Evolutionary conservation across 176 grass and related monocot genomes (phyloP), one percentile per base, ranked within the genome.

Genomic region (Triticum monococcum): DNA sequence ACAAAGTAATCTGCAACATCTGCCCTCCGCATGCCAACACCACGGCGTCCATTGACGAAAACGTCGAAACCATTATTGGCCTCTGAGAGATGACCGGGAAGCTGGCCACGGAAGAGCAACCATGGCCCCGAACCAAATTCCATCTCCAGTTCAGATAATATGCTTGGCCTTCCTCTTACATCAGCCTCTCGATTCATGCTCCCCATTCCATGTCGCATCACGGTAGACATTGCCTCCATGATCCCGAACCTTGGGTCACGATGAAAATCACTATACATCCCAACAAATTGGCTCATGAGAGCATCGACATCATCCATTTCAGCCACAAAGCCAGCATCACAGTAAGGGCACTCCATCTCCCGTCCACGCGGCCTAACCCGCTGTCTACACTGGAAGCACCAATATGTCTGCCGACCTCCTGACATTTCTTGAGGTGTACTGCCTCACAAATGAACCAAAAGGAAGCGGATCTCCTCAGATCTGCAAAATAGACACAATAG

Each of bases 321-420:
- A 62, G 85, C 79, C 36, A 95, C 92, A 63, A 98, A 98, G 18
- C 96, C 96, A 4, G 89, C 87, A 83, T 93, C 87, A 78, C 96
- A 98, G 81, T 93, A 80, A 16, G 96, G 96, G 10, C 96, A 98
- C 52, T 93, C 81, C 93, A 95, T 93, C 20, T 91, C 76, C 57
- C 56, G 87, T 50, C 89, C 86, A 31, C 73, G 86, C 24, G 93
- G 96, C 25, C 81, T 84, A 28, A 98, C 91, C 83, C 91, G 84
- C 73, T 92, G 93, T 36, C 88, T 81, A 52, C 96, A 98, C 36
- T 90, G 96, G 83, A 90, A 95, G 78, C 96, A 98, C 96, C 96
- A 98, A 79, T 98, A 92, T 4, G 93, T 87, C 43, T 86, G 90
- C 35, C 79, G 67, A 41, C 35, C 83, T 72, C 30, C 85, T 48